These are phyloP conservation scores for Herpomyces periplanetae DNA, from an alignment of 2,329 filamentous ascomycete species.

Conservation along the genomic window DNA sequence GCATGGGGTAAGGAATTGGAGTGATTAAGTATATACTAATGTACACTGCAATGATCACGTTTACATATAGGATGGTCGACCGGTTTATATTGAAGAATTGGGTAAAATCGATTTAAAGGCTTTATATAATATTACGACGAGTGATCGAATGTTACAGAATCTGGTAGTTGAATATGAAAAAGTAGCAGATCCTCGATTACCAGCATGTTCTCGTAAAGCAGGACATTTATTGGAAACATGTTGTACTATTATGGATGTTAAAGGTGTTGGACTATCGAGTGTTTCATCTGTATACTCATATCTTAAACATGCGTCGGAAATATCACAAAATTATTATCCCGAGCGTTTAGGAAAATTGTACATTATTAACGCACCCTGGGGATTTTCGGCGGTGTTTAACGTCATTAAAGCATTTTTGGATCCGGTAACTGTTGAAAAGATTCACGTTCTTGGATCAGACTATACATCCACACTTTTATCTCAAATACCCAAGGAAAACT, in stretches of 20 bases:
- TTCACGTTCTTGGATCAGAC: conserved; percentile 40
- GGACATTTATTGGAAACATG: conserved; percentile 76
- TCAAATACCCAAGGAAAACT: conserved; percentile 59
- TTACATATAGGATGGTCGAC: conserved; percentile 40
- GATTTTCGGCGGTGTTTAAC: conserved; percentile 49
- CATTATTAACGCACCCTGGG: conserved; percentile 91
- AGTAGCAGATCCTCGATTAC: conserved; percentile 58
- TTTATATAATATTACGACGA: conserved; percentile 70
- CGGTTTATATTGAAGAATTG: conserved; percentile 82
- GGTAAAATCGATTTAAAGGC: conserved; percentile 62
- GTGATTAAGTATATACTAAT: no score
- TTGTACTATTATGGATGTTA: conserved; percentile 93
- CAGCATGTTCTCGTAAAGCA: conserved; percentile 69
- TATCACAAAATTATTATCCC: conserved; percentile 97
- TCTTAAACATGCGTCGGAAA: conserved; percentile 39
- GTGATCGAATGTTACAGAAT: conserved; percentile 80
- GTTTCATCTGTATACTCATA: conserved; percentile 55
- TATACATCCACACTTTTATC: conserved; percentile 51
- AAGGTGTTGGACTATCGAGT: conserved; percentile 53
- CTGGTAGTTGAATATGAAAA: conserved; percentile 94
- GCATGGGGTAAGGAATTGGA: no score
- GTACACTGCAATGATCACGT: no score
- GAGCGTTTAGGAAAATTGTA: conserved; percentile 85
- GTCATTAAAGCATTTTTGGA: conserved; percentile 79
- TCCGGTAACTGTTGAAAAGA: conserved; percentile 83